These are phyloP conservation scores for Linanthus parryae DNA, from an alignment of 148 eudicot genomes.

Conservation along the genomic window DNA sequence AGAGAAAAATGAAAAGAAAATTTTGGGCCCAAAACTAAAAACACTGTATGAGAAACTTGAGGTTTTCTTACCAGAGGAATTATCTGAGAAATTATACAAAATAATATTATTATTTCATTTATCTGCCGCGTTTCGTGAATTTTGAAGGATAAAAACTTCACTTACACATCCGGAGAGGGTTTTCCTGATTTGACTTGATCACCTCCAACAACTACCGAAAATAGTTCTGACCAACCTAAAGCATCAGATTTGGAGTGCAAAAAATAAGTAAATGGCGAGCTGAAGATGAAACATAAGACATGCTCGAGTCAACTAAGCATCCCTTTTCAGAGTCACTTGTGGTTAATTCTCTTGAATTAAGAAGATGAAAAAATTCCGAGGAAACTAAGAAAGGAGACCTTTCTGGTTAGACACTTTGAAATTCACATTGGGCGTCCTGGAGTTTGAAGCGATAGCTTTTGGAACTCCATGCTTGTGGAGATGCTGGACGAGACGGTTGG, in stretches of 20 bases:
- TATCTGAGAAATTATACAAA: too few species aligned
- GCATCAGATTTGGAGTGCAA: slow-evolving; percentile 1
- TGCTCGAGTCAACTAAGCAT: too few species aligned
- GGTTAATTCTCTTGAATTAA: too few species aligned
- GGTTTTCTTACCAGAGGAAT: too few species aligned
- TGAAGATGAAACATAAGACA: slow-evolving; percentile 4
- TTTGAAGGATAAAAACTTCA: not conserved
- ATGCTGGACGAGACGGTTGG: slow-evolving; percentile 72
- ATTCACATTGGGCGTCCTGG: slow-evolving; percentile 41
- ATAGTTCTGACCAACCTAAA: slow-evolving; percentile 73
- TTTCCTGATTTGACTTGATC: slow-evolving; percentile 82
- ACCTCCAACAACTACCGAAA: slow-evolving; percentile 73
- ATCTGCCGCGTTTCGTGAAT: too few species aligned
- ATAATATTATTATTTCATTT: too few species aligned
- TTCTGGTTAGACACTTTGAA: slow-evolving; percentile 58
- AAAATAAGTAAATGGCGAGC: not conserved
- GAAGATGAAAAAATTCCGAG: not conserved
- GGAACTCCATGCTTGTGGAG: slow-evolving; percentile 64
- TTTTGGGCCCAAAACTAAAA: not conserved
- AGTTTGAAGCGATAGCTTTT: slow-evolving; percentile 78
- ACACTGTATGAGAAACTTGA: too few species aligned
- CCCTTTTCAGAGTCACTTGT: too few species aligned
- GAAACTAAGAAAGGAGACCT: slow-evolving; percentile 33
- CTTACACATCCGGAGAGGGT: slow-evolving; percentile 93
- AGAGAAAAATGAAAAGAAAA: not conserved